Conservation (phyloP, 192 early-diverging fungal species). For the Mycoemilia scoparia region DNA sequence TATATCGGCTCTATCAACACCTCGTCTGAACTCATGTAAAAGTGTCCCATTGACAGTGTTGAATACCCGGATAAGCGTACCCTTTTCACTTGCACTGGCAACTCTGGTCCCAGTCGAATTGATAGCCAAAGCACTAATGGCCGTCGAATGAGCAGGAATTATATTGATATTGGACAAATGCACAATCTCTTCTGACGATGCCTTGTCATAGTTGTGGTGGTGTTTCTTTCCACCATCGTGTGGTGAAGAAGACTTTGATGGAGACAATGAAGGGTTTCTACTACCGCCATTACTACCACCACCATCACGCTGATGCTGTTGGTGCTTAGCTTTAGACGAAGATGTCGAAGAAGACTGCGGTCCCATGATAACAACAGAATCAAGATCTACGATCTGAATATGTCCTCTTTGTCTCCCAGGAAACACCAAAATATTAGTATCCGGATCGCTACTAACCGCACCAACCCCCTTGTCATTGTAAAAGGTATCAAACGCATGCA, state of each 20-base stretch:
- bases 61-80: constrained; percentile 82
- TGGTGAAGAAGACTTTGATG: constrained; percentile 13
- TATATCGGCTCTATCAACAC: constrained; percentile 74
- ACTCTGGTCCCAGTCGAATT: constrained; percentile 60
- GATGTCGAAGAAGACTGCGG: constrained; percentile 2
- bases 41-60: constrained; percentile 52
- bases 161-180: constrained; percentile 48
- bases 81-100: constrained; percentile 74
- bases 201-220: constrained; percentile 19
- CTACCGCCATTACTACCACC: neutral
- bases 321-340: neutral
- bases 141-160: constrained; percentile 65
- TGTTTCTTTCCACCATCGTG: constrained; percentile 10
- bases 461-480: constrained; percentile 59
- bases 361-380: constrained; percentile 25
- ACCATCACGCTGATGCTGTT: constrained; percentile 8
- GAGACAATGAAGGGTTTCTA: neutral
- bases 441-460: constrained; percentile 42
- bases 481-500: constrained; percentile 67
- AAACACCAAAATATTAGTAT: constrained; percentile 62
- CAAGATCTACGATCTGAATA: constrained; percentile 66
- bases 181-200: too few species aligned
- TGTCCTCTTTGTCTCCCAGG: constrained; percentile 68
- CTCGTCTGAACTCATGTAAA: constrained; percentile 70
- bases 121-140: constrained; percentile 57